Base-by-base conservation (phyloP, 768 basidiomycete genomes). In the Chlorophyllum brunneum region DNA sequence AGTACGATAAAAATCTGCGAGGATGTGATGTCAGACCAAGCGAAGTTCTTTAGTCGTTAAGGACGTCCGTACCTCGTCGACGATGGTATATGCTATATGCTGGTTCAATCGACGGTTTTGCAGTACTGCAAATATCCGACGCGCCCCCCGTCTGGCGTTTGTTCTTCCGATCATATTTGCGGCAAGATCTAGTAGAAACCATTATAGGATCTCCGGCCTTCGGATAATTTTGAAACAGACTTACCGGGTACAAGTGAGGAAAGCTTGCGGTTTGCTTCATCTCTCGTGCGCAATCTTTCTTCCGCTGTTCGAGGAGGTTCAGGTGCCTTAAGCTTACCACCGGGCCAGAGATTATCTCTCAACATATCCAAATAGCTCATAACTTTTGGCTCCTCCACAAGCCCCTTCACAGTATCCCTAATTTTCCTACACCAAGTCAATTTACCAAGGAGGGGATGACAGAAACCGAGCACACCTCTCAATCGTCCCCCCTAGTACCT, bases 111-210 rank as follows among this genome's bases (percentile, higher is more conserved):
- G 81, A 41, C 85, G 80, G 64, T 98, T 97, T 68, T 99, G 97
- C 37, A 98, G 65, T 1, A 95, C 92, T 4, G 93, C 86, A 65
- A 98, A 98, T 55, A 97, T 89, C 43, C 93, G 79, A 34, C 93
- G 79, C 7, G 95, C 94, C 13, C 95, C 97, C 37, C 94, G 79
- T 10, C 94, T 82, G 15, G 95, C 94, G 63, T 99, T 98, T 2
- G 90, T 86, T 26, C 94, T 80, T n/a, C 97, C 97, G 58, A 98
- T 98, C 88, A 98, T 93, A 61, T 97, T 98, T 5, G 95, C 92
- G 27, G 92, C 94, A 47, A 98, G 70, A 63, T 98, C 95, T 97
- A 58, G 7, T 34, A 18, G 3, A 45, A 51, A 20, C 44, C 40
- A 42, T 38, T 44, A 55, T 27, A 38, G 29, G 11, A 18, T 34